phyloP scores from a whole-genome alignment of 306 rosid species.

The Ormosia emarginata region DNA sequence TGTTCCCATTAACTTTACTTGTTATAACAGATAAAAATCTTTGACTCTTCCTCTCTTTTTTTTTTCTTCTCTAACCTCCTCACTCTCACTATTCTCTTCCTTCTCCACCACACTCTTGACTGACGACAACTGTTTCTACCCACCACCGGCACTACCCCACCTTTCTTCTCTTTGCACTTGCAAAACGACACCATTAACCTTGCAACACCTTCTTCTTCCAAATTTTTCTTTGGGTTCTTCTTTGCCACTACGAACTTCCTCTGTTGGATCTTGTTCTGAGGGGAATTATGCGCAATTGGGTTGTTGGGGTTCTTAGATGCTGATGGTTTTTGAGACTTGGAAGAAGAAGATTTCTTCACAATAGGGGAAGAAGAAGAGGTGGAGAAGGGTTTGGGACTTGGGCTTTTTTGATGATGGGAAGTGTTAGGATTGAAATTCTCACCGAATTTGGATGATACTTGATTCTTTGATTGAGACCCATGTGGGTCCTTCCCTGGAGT shows the following conservation, averaged over 20 bases:
- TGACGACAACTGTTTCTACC: no score
- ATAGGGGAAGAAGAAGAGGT: conserved; percentile 14
- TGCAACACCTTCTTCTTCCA: conserved; percentile 13
- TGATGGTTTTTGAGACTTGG: not conserved
- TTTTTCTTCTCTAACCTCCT: no score
- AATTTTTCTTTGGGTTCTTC: conserved; percentile 50
- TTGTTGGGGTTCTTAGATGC: not conserved
- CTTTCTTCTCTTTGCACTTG: conserved; percentile 19
- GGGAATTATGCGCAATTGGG: conserved; percentile 19
- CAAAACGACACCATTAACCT: not conserved
- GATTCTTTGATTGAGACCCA: conserved; percentile 48
- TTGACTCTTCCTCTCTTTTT: no score
- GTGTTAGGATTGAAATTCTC: conserved; percentile 74
- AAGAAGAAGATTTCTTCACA: not conserved
- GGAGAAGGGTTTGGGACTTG: conserved; percentile 31
- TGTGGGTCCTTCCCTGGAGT: no score
- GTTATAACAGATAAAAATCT: no score
- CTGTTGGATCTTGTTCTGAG: conserved; percentile 61
- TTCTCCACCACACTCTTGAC: no score
- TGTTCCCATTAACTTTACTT: no score
- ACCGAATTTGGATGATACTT: conserved; percentile 18
- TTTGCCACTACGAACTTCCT: conserved; percentile 80
- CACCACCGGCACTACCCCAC: no score
- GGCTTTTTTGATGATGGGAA: no score
- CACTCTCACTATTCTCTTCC: no score